A percentile compares a stretch with the other conserved stretches of the same genome.
phyloP scores from a whole-genome alignment of 495 filamentous ascomycete species.

The Bryoglossum gracile region DNA sequence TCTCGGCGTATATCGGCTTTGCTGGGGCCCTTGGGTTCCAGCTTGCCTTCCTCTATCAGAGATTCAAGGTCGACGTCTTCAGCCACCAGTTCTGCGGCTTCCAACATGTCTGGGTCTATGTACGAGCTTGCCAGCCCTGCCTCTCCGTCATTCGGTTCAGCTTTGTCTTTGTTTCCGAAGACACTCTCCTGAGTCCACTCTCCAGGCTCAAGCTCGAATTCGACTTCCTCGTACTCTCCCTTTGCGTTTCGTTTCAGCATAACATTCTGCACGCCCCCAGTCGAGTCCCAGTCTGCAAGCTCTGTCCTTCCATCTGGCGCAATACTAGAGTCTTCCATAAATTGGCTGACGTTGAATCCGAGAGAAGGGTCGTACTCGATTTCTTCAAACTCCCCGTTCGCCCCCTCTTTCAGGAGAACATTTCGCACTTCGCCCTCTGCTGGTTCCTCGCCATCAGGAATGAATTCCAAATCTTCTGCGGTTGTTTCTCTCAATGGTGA shows the following conservation, averaged over 20 bases:
- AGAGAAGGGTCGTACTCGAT: constrained; percentile 39
- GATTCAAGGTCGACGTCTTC: too few relatives aligned
- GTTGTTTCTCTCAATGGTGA: constrained; percentile 49
- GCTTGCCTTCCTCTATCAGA: too few relatives aligned
- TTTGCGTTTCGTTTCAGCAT: not conserved
- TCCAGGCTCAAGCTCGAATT: not conserved
- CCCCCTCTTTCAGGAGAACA: constrained; percentile 47
- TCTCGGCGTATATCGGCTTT: constrained; percentile 31
- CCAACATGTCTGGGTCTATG: too few relatives aligned
- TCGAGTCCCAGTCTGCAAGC: too few relatives aligned
- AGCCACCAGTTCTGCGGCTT: constrained; percentile 10
- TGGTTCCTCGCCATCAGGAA: constrained; percentile 30
- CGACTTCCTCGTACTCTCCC: not conserved
- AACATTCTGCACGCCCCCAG: not conserved
- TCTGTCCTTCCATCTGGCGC: too few relatives aligned
- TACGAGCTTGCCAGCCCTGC: too few relatives aligned
- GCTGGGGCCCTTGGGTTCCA: constrained; percentile 9
- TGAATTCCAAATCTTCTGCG: constrained; percentile 49
- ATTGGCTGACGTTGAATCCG: constrained; percentile 6
- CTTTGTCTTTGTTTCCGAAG: too few relatives aligned
- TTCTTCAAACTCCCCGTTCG: constrained; percentile 53
- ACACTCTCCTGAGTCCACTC: not conserved
- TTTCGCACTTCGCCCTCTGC: constrained; percentile 19
- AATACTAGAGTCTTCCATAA: too few relatives aligned
- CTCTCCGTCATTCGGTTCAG: too few relatives aligned